Conservation (phyloP, 108 stramenopile genomes). For the Nitzschia putrida region DNA sequence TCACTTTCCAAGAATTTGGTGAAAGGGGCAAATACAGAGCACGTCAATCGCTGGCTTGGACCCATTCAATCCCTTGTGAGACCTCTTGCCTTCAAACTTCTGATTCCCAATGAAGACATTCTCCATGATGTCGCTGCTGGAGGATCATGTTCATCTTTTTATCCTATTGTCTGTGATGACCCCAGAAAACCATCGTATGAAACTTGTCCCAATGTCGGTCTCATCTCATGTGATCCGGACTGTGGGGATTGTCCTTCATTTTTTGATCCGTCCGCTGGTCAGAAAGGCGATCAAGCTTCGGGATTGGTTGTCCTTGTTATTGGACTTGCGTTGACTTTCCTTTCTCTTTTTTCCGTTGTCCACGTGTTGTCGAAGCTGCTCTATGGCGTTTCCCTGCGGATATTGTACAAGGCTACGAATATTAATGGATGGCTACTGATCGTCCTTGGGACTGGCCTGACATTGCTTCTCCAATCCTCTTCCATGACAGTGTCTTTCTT, state of each 20-base stretch:
- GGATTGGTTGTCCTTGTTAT: slow-evolving; percentile 72
- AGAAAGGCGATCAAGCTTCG: slow-evolving; percentile 62
- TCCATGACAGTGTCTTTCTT: slow-evolving; percentile 82
- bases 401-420: slow-evolving; percentile 84
- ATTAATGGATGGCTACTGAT: slow-evolving; percentile 81
- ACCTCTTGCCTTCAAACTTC: slow-evolving; percentile 56
- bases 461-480: slow-evolving; percentile 79
- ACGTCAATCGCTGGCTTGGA: slow-evolving; percentile 74
- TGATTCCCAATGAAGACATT: slow-evolving; percentile 77
- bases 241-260: slow-evolving; percentile 66
- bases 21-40: slow-evolving; percentile 23
- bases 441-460: slow-evolving; percentile 68
- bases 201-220: slow-evolving; percentile 55
- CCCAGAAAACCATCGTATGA: slow-evolving; percentile 39
- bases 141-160: slow-evolving; percentile 52
- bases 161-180: slow-evolving; percentile 56
- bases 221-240: slow-evolving; percentile 66
- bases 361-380: slow-evolving; percentile 71
- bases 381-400: slow-evolving; percentile 64
- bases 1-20: slow-evolving; percentile 64
- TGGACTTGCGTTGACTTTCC: slow-evolving; percentile 60
- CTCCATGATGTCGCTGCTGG: slow-evolving; percentile 68
- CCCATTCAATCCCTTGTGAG: slow-evolving; percentile 74
- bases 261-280: slow-evolving; percentile 63
- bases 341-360: slow-evolving; percentile 77